phyloP scores from a whole-genome alignment of 1,139 yeast genomes.

The Ogataea hybrid region DNA sequence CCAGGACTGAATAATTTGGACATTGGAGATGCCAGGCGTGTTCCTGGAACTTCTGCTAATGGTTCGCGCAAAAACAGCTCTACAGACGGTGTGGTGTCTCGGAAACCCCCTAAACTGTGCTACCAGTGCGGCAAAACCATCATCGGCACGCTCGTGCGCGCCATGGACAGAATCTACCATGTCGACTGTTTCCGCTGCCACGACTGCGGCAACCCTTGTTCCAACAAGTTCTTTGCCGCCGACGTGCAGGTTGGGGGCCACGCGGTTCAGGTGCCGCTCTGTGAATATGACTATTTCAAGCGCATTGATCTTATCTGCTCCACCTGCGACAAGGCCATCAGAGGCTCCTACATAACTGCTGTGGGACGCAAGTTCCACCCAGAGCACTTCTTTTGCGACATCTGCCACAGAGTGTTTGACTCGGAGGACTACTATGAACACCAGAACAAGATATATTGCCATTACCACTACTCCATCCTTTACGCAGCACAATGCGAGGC shows the following conservation, averaged over 20 bases:
- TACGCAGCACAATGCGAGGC: conserved; percentile 94
- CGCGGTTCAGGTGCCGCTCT: conserved; percentile 62
- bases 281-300: conserved; percentile 91
- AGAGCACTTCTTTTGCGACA: conserved; percentile 91
- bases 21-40: not conserved
- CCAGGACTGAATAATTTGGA: conserved; percentile 1
- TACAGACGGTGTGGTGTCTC: conserved; percentile 14
- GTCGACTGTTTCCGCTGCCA: conserved; percentile 84
- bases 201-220: conserved; percentile 77
- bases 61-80: conserved; percentile 16
- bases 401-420: conserved; percentile 85
- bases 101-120: conserved; percentile 39
- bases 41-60: not conserved
- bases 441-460: conserved; percentile 80
- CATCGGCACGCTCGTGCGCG: conserved; percentile 82
- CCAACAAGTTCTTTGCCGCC: conserved; percentile 66
- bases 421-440: conserved; percentile 94
- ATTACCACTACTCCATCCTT: conserved; percentile 80
- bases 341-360: conserved; percentile 95
- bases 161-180: conserved; percentile 76
- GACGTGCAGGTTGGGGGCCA: conserved; percentile 30
- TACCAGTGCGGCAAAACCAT: conserved; percentile 64
- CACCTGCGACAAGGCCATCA: conserved; percentile 78
- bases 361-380: conserved; percentile 90
- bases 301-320: conserved; percentile 79